These are phyloP conservation scores for Erysiphe neolycopersici DNA, from an alignment of 2,329 filamentous ascomycete species.

Conservation along the genomic window DNA sequence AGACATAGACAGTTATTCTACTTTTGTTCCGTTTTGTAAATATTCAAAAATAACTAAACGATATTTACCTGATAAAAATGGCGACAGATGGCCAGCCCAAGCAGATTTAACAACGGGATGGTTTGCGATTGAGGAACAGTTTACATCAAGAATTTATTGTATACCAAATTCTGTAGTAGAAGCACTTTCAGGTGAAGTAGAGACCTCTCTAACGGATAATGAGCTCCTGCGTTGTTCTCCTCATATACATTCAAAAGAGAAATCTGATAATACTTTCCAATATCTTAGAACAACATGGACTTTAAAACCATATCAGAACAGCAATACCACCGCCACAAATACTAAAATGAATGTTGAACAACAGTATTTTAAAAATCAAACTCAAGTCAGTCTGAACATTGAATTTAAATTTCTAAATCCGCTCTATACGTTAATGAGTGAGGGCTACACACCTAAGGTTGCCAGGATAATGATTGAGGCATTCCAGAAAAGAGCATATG, in stretches of 20 bases:
- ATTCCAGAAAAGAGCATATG: conserved; percentile 52
- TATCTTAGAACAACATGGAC: conserved; percentile 46
- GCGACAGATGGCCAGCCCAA: conserved; percentile 35
- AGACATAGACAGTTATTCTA: conserved; percentile 59
- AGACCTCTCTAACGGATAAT: conserved; percentile 18
- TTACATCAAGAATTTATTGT: conserved; percentile 57
- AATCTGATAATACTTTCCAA: conserved; percentile 30
- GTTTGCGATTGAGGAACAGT: conserved; percentile 58
- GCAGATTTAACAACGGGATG: conserved; percentile 69
- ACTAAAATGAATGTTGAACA: conserved; percentile 9
- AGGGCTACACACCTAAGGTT: conserved; percentile 58
- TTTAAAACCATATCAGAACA: conserved; percentile 23
- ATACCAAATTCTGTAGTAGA: conserved; percentile 47
- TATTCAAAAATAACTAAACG: conserved; percentile 51
- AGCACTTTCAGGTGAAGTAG: conserved; percentile 37
- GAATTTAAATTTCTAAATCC: conserved; percentile 71
- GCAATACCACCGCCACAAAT: conserved; percentile 17
- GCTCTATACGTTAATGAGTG: conserved; percentile 60
- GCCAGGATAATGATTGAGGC: conserved; percentile 76
- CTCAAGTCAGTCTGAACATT: conserved; percentile 50
- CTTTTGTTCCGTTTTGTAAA: conserved; percentile 81
- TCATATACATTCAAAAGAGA: conserved; percentile 13
- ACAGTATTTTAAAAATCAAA: conserved; percentile 20
- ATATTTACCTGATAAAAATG: conserved; percentile 25
- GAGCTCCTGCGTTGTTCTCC: conserved; percentile 18